Evolutionary conservation across 306 rosid species (phyloP), one percentile per base, ranked within the genome.

Genomic region (Lablab purpureus): DNA sequence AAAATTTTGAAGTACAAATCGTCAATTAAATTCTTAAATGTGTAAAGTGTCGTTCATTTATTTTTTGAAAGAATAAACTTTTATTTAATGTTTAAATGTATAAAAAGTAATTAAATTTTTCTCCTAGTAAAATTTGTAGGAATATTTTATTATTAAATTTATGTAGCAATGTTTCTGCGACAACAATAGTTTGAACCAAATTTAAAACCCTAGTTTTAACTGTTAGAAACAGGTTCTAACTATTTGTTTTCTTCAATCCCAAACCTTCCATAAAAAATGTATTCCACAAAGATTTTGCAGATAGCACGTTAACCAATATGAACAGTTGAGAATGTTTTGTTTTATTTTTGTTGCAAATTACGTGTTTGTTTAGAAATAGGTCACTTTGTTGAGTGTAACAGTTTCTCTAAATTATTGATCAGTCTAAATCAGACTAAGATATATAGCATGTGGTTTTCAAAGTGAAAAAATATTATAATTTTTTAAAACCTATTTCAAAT

Each of bases 381-480:
- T 18, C 17, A 65, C n/a, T 36, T n/a, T 27, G 10, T 41, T 12
- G 7, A 37, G 28, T 67, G 71, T 71, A 67, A 75, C 41, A 18
- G 19, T 41, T 58, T 55, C 30, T 67, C 46, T 40, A 68, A 49
- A 62, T 30, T 70, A 76, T 41, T 76, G 62, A 59, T 63, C 67
- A 51, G 56, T 76, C 85, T 27, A 40, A 69, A 77, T 83, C 82
- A 77, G 10, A 52, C 37, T 15, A 51, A 43, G 70, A 76, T n/a
- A n/a, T n/a, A n/a, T 9, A 71, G 51, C 73, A 60, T 22, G 81
- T 75, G 69, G 43, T 32, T 59, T 56, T 59, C 81, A 47, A 45
- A 47, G 21, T 19, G 51, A 9, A 40, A 40, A 6, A 62, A 28
- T 45, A 68, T 75, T 19, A 0, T 18, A 36, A 25, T 15, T 54